These are phyloP conservation scores for Diaporthe sp. DNA, from an alignment of 2,329 filamentous ascomycete genomes.

Conservation along the genomic window DNA sequence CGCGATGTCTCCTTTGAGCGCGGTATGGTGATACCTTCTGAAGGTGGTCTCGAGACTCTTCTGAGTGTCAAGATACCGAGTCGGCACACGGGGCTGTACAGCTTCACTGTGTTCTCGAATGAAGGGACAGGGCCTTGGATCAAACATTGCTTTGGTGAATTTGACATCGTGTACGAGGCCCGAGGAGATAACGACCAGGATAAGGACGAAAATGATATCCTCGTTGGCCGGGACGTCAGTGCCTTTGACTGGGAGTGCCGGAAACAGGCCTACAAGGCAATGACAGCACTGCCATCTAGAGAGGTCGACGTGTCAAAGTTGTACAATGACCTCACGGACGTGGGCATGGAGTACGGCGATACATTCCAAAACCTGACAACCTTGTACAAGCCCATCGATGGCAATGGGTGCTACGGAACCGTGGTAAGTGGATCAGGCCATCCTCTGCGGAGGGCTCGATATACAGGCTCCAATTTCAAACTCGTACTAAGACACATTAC, in stretches of 20 bases:
- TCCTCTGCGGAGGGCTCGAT: too few species aligned
- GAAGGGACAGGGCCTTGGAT: not conserved
- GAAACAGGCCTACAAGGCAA: not conserved
- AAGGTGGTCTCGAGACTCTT: not conserved
- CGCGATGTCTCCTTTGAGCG: not conserved
- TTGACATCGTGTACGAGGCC: not conserved
- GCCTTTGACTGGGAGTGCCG: not conserved
- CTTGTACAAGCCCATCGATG: not conserved
- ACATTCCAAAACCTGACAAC: not conserved
- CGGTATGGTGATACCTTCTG: not conserved
- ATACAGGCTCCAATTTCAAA: too few species aligned
- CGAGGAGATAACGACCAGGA: too few species aligned
- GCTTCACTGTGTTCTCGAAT: not conserved
- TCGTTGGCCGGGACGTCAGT: too few species aligned
- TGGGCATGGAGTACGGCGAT: slow-evolving; percentile 11
- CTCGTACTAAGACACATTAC: not conserved
- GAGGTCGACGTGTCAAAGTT: not conserved
- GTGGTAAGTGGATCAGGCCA: slow-evolving; percentile 7
- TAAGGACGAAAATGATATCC: too few species aligned
- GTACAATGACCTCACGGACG: not conserved
- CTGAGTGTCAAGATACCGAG: not conserved
- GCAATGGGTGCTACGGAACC: not conserved
- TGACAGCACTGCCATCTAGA: not conserved
- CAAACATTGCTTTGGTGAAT: not conserved
- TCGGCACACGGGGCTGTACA: not conserved